These are phyloP conservation scores for Lichtheimia ramosa DNA, from an alignment of 371 early-diverging fungal genomes.

Conservation along the genomic window DNA sequence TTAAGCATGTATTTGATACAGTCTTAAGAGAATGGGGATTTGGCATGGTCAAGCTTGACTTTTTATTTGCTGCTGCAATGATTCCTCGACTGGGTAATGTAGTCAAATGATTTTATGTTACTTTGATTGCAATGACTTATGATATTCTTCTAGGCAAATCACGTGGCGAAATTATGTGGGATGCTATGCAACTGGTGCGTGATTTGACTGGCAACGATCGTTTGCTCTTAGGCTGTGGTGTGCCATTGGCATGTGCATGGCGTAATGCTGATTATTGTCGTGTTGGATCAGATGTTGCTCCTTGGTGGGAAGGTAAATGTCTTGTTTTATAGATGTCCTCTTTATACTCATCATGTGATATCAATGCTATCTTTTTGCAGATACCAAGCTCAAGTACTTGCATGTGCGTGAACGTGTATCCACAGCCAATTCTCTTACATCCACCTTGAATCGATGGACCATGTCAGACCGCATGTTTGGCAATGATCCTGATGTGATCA, in stretches of 20 bases:
- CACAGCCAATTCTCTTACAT: slow-evolving; percentile 53
- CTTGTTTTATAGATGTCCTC: no score
- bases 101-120: slow-evolving; percentile 50
- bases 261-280: slow-evolving; percentile 59
- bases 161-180: slow-evolving; percentile 62
- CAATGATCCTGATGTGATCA: slow-evolving; percentile 65
- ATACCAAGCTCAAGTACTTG: slow-evolving; percentile 45
- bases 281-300: slow-evolving; percentile 59
- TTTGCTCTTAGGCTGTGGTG: slow-evolving; percentile 57
- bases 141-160: slow-evolving; percentile 47
- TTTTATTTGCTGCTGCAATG: slow-evolving; percentile 61
- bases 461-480: slow-evolving; percentile 58
- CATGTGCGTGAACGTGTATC: slow-evolving; percentile 63
- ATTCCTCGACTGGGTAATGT: slow-evolving; percentile 41
- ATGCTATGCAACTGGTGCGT: slow-evolving; percentile 57
- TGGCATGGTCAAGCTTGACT: slow-evolving; percentile 59
- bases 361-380: neutral
- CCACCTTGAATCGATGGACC: slow-evolving; percentile 53
- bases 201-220: slow-evolving; percentile 49
- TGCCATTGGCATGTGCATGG: slow-evolving; percentile 53
- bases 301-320: slow-evolving; percentile 51
- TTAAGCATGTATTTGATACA: slow-evolving; percentile 50
- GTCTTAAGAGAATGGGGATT: slow-evolving; percentile 58
- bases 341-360: no score
- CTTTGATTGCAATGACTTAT: slow-evolving; percentile 58